Percentiles rank a stretch among this genome's conserved stretches.
Evolutionary conservation across 1,139 yeast genomes (phyloP).

Genomic region (Nakaseomyces sp.): DNA sequence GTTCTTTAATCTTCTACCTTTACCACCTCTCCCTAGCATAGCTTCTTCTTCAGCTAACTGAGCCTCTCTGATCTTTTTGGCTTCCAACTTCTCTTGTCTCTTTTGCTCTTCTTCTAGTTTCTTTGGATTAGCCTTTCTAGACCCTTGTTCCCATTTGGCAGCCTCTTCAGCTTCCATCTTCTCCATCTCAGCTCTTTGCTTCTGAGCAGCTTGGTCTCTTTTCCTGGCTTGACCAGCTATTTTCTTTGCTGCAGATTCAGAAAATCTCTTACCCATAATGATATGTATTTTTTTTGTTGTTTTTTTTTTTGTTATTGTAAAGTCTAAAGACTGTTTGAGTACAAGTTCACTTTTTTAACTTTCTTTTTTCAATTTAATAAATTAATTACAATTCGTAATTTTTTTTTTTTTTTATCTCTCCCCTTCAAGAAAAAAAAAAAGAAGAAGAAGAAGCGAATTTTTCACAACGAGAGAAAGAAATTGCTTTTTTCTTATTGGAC

Average conservation of each 20-base stretch:
- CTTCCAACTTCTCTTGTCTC: conserved; percentile 24
- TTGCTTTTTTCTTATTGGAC: too few species aligned
- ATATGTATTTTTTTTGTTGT: not conserved
- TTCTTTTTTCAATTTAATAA: too few species aligned
- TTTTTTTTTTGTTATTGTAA: not conserved
- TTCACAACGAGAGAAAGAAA: too few species aligned
- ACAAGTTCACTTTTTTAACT: not conserved
- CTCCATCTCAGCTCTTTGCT: conserved; percentile 21
- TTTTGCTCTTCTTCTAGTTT: conserved; percentile 28
- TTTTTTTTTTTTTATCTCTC: too few species aligned
- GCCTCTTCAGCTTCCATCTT: conserved; percentile 26
- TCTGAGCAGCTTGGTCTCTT: conserved; percentile 26
- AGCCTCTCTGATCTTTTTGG: conserved; percentile 28
- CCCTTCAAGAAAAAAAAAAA: too few species aligned
- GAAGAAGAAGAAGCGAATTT: too few species aligned
- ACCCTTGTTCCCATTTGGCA: conserved; percentile 33
- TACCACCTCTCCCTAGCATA: conserved; percentile 22
- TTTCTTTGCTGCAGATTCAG: conserved; percentile 31
- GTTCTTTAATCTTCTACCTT: conserved; percentile 6
- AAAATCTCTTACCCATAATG: conserved; percentile 31
- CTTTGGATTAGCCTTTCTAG: conserved; percentile 27
- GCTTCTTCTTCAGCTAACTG: conserved; percentile 30
- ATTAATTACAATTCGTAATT: too few species aligned
- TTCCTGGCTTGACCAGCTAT: conserved; percentile 30
- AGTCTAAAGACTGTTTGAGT: too few species aligned